Base-by-base conservation (phyloP, 305 asterid genomes). In the Striga hermonthica region DNA sequence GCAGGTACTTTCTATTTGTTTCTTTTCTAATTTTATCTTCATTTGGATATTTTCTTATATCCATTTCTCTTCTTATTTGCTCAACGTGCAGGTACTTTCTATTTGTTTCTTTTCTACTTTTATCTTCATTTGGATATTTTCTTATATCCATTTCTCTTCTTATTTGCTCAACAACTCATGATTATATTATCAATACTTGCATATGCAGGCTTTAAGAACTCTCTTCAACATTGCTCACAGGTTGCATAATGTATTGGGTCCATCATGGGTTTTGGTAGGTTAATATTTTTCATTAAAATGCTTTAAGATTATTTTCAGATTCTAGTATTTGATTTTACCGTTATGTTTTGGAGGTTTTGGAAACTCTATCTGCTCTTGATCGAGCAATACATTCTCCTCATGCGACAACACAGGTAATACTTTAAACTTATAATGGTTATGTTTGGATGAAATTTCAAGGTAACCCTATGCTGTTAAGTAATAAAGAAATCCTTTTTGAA, bases 211-310 rank as follows among this genome's bases (percentile, higher is more conserved):
- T 64, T 73, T 93, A 72, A 81, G 98, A 82, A 93, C 98, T 70
- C 98, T 93, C 75, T 93, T 93, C 80, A 93, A 93, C 74, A 82
- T 93, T 73, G 89, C 98, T 65, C 93, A 93, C 83, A 86, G 98
- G 62, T 79, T 93, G 67, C 97, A 93, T 75, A 93, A 93, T 72
- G 89, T 93, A 59, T 76, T 93, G 85, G 98, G 98, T 65, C 91
- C 96, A 69, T 93, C 98, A 60, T 93, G 98, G 98, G 96, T 90
- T 79, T 82, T 93, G 96, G 98, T 89, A 85, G 45, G 94, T 75
- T 39, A 22, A 22, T 49, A 55, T 47, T 43, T 57, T 71, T 60
- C 56, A 62, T 73, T 22, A 22, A 5, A 59, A 48, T 37, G 50
- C 31, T 71, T 38, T 48, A 50, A 36, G 41, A 61, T 54, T 57